Conservation (phyloP, 352 stramenopile genomes). For the Phytophthora vignae region DNA sequence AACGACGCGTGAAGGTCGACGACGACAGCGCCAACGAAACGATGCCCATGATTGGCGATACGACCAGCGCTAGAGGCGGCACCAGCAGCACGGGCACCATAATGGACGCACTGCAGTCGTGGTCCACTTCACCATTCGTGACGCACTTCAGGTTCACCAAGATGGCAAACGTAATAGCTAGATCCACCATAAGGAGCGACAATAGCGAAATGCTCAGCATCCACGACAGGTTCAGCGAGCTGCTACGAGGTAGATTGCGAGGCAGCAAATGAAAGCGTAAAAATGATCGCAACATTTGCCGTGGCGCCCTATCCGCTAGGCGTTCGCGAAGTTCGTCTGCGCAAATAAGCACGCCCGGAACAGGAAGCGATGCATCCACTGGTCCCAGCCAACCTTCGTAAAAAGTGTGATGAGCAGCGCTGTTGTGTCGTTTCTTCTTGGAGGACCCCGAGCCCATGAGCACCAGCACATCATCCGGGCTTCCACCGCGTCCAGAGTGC, state of each 20-base stretch:
- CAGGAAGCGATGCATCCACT: constrained; percentile 75
- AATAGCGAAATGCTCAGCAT: constrained; percentile 74
- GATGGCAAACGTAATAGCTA: constrained; percentile 84
- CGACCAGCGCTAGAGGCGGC: constrained; percentile 70
- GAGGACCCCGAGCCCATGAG: constrained; percentile 29
- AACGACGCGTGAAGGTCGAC: constrained; percentile 72
- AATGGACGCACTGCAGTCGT: constrained; percentile 74
- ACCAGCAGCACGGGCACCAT: constrained; percentile 77
- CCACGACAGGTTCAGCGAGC: constrained; percentile 67
- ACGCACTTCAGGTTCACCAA: constrained; percentile 86
- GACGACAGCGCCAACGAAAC: constrained; percentile 77
- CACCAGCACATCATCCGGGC: constrained; percentile 41
- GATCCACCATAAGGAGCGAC: constrained; percentile 73
- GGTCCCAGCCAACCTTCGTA: constrained; percentile 79
- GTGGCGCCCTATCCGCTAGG: constrained; percentile 47
- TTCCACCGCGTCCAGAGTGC: constrained; percentile 31
- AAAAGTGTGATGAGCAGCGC: constrained; percentile 47
- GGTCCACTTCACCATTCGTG: constrained; percentile 72
- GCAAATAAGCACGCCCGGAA: constrained; percentile 76
- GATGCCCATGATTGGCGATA: constrained; percentile 81
- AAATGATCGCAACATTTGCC: constrained; percentile 53
- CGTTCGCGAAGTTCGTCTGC: constrained; percentile 74
- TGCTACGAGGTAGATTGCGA: constrained; percentile 64
- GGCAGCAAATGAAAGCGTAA: constrained; percentile 60
- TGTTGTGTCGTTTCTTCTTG: constrained; percentile 37